These are phyloP conservation scores for Gentiana macrophylla DNA, from an alignment of 257 asterid genomes.

Conservation along the genomic window DNA sequence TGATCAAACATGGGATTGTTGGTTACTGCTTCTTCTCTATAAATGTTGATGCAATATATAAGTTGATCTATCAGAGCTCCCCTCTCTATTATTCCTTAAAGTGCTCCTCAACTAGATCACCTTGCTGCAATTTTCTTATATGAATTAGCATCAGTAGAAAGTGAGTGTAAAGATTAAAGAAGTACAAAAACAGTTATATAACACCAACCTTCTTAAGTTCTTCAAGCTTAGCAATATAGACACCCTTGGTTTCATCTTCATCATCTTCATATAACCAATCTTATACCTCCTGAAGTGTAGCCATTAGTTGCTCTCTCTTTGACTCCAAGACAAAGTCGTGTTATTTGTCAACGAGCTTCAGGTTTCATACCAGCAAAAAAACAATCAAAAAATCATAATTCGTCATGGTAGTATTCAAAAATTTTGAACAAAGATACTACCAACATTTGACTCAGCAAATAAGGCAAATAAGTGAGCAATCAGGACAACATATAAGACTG, in stretches of 20 bases:
- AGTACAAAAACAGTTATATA: not conserved
- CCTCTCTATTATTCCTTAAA: conserved; percentile 69
- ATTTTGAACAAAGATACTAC: no score
- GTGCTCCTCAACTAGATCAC: conserved; percentile 81
- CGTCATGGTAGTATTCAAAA: no score
- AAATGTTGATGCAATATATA: conserved; percentile 54
- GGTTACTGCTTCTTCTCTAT: conserved; percentile 72
- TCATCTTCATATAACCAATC: conserved; percentile 98
- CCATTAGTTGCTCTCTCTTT: conserved; percentile 60
- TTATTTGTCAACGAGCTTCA: conserved; percentile 67
- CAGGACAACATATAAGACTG: no score
- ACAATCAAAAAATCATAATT: no score
- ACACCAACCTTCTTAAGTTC: conserved; percentile 54
- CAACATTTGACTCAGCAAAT: no score
- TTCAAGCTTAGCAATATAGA: conserved; percentile 69
- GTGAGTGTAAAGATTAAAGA: not conserved
- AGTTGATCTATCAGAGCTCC: conserved; percentile 65
- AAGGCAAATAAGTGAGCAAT: no score
- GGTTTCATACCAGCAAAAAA: not conserved
- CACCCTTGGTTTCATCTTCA: conserved; percentile 78
- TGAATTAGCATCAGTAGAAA: not conserved
- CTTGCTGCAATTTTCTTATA: conserved; percentile 48
- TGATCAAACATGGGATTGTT: conserved; percentile 76
- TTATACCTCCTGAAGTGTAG: conserved; percentile 78
- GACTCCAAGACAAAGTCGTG: conserved; percentile 54